These are phyloP conservation scores for Cercospora sesami DNA, from an alignment of 2,329 filamentous ascomycete genomes.

Conservation along the genomic window DNA sequence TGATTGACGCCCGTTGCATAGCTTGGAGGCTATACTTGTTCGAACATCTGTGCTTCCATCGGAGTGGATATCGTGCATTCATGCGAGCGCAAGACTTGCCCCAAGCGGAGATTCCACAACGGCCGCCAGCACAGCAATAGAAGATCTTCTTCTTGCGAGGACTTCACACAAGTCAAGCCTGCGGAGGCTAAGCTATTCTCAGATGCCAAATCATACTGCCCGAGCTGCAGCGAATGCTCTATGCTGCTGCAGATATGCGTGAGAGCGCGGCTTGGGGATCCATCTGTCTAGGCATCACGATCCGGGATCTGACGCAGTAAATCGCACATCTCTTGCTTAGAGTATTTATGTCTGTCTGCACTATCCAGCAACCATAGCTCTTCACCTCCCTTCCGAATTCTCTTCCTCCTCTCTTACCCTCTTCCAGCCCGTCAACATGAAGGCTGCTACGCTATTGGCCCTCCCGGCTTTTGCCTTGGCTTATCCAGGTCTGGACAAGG, in stretches of 20 bases:
- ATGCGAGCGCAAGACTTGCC: not conserved
- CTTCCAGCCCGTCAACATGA: not conserved
- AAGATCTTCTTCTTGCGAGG: not conserved
- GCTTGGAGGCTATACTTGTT: not conserved
- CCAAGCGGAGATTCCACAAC: constrained; percentile 1
- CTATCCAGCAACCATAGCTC: not conserved
- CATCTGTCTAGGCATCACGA: not conserved
- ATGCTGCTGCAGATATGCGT: not conserved
- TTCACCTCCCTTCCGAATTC: not conserved
- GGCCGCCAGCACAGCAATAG: not conserved
- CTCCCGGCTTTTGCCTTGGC: constrained; percentile 20
- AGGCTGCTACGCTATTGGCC: constrained; percentile 7
- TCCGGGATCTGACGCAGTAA: not conserved
- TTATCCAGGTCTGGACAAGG: constrained; percentile 9
- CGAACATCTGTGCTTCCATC: not conserved
- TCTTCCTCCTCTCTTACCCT: not conserved
- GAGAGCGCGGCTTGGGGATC: not conserved
- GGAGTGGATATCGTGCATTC: not conserved
- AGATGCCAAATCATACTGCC: not conserved
- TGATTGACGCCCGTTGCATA: not conserved
- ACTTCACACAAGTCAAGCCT: not conserved
- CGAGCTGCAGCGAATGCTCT: not conserved
- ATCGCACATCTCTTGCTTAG: not conserved
- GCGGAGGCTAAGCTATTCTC: not conserved
- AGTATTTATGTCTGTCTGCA: not conserved